Conservation (phyloP, 2,329 filamentous ascomycete species). For the Calonectria crousiana region DNA sequence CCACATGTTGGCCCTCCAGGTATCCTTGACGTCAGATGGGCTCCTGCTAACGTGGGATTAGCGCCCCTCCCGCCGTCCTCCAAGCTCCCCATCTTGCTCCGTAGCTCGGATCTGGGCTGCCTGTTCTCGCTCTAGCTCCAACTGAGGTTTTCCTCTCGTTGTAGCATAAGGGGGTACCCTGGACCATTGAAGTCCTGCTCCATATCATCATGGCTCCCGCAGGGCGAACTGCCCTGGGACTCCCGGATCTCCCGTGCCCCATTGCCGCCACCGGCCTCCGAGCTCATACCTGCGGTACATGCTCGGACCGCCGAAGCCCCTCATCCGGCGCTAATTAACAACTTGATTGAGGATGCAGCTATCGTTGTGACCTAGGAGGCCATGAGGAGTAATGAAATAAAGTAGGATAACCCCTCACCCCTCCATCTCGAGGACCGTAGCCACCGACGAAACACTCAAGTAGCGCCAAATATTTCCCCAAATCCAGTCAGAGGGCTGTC, state of each 20-base stretch:
- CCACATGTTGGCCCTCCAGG: conserved; percentile 30
- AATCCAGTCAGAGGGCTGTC: conserved; percentile 23
- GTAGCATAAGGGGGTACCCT: neutral
- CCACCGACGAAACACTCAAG: conserved; percentile 16
- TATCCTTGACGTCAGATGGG: conserved; percentile 44
- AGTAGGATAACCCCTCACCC: conserved; percentile 25
- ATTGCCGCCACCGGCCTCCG: conserved; percentile 40
- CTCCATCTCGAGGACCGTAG: conserved; percentile 25
- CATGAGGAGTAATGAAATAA: conserved; percentile 25
- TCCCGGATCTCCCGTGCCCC: conserved; percentile 34
- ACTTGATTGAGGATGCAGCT: neutral
- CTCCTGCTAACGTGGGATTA: conserved; percentile 32
- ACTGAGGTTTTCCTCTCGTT: conserved; percentile 8
- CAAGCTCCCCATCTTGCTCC: conserved; percentile 15
- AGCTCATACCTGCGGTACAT: conserved; percentile 27
- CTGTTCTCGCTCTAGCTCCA: conserved; percentile 30
- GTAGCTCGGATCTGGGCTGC: conserved; percentile 28
- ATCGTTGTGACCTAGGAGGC: conserved; percentile 7
- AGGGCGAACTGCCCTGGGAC: conserved; percentile 22
- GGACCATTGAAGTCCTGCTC: conserved; percentile 11
- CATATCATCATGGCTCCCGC: neutral
- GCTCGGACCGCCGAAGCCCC: conserved; percentile 43
- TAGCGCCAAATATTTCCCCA: conserved; percentile 14
- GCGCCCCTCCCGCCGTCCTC: conserved; percentile 21
- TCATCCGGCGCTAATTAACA: conserved; percentile 35